phyloP scores from a whole-genome alignment of 768 basidiomycete species.

The Leucogyrophana mollusca region DNA sequence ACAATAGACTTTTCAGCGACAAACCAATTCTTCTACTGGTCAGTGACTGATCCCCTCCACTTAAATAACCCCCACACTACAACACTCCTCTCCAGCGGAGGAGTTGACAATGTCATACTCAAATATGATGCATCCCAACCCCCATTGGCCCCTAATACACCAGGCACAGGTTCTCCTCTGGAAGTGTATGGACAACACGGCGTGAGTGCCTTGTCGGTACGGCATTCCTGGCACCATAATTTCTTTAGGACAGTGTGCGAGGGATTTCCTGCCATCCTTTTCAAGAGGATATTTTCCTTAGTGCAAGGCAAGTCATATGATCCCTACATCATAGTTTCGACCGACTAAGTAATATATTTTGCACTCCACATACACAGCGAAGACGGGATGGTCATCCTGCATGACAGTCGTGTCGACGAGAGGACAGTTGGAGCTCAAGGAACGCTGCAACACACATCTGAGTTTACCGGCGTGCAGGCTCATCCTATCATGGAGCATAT shows the following conservation, averaged over 20 bases:
- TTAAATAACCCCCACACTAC: conserved; percentile 3
- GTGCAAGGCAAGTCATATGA: conserved; percentile 52
- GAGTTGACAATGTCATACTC: conserved; percentile 48
- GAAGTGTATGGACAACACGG: conserved; percentile 31
- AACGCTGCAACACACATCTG: conserved; percentile 48
- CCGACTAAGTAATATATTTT: conserved; percentile 10
- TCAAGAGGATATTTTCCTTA: conserved; percentile 67
- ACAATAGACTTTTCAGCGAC: conserved; percentile 67
- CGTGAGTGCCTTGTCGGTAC: conserved; percentile 17
- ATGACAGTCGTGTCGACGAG: conserved; percentile 51
- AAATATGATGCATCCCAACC: conserved; percentile 51
- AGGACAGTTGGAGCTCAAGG: conserved; percentile 42
- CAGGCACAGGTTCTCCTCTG: conserved; percentile 14
- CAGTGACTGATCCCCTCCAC: conserved; percentile 27
- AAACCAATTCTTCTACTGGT: conserved; percentile 67
- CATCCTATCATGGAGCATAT: conserved; percentile 70
- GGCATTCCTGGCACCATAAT: no score
- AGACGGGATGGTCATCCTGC: conserved; percentile 64
- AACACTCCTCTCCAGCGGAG: conserved; percentile 41
- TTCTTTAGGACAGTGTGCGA: conserved; percentile 59
- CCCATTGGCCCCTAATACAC: conserved; percentile 6
- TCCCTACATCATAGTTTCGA: conserved; percentile 12
- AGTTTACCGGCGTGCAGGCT: conserved; percentile 64
- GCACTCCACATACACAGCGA: no score
- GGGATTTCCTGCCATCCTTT: conserved; percentile 63